Evolutionary conservation across 2,329 filamentous ascomycete species (phyloP), one percentile per base, ranked within the genome.

Genomic region (Hypoxylon sp.): DNA sequence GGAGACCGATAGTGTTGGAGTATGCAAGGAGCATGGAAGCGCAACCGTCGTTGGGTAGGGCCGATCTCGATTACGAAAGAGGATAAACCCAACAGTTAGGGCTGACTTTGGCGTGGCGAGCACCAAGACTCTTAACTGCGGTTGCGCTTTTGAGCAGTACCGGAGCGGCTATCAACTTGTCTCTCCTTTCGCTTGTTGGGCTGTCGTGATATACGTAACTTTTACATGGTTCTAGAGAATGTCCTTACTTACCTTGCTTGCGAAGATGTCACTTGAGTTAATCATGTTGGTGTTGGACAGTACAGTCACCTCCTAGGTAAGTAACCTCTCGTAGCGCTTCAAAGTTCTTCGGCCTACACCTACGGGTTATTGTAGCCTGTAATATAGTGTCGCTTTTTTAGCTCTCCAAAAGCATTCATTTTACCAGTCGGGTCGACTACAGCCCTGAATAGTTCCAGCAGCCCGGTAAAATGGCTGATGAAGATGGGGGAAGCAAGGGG

Each of bases 391-490:
- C 46, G 30, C 51, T 57, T 57, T 65, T 65, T 40, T 45, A 22
- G n/a, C 36, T n/a, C 40, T 32, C 46, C 14, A 52, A 46, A n/a
- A 48, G 24, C 38, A 33, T 57, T 55, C 45, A 52, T 45, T 45
- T 59, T 45, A 49, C 45, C 26, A 60, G 62, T 67, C 44, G 45
- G 55, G 57, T 61, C 53, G 50, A 55, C 38, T 30, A 46, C 52
- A 55, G 63, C 56, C 61, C 55, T 51, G 54, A 58, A 48, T 42
- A 67, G 70, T 70, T 67, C 72, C 72, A 71, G 67, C 67, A 71
- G 62, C 61, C 68, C 67, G 72, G 72, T 73, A 73, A 66, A 68
- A 70, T 69, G 56, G 68, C 66, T 65, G 61, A 51, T 64, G 59
- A 65, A 64, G 57, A 69, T 67, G 64, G 67, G 67, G 63, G 65